Evolutionary conservation across 768 basidiomycete genomes (phyloP), one percentile per base, ranked within the genome.

Genomic region (Leccinum uliginosum): DNA sequence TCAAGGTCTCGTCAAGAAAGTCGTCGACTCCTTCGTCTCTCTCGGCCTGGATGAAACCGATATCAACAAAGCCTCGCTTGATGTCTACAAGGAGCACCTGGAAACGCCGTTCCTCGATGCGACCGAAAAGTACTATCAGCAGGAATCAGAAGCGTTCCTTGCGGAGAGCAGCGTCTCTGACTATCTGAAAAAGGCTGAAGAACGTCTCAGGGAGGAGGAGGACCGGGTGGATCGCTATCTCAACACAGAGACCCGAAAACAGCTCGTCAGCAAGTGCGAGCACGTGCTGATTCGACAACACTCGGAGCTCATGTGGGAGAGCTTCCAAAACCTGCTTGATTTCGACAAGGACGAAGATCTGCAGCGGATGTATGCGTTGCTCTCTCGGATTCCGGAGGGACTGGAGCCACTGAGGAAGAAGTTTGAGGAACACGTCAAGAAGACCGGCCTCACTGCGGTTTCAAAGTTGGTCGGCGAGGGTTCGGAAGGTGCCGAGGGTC

Each of bases 391-490:
- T 58, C 84, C 85, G 17, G 87, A 93, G 63, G 96, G 95, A 6
- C 77, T 98, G 56, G 92, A 96, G 64, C 94, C 93, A 0, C 74
- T 98, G 53, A 83, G 93, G 65, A 90, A 89, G 78, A 87, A 84
- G 67, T 99, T 98, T 67, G 95, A 95, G 74, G 87, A 90, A 62
- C 94, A 97, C 71, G 96, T 98, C 68, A 97, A 96, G 81, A 83
- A 85, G 66, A 84, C 91, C 14, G 96, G 96, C 27, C 71, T 91
- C 57, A 82, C 83, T 26, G 89, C 92, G 1, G 88, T 98, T 24
- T 83, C 86, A 48, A 91, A 87, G 67, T 71, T 87, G 26, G 77
- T 78, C 10, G 76, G 83, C 51, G 80, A 79, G 46, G 86, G 85
- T 46, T 69, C 72, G 17, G 80, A 76, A 27, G 71, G 74, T 48